Conservation (phyloP, 139 green algal genomes). For the Chlorella sp. region DNA sequence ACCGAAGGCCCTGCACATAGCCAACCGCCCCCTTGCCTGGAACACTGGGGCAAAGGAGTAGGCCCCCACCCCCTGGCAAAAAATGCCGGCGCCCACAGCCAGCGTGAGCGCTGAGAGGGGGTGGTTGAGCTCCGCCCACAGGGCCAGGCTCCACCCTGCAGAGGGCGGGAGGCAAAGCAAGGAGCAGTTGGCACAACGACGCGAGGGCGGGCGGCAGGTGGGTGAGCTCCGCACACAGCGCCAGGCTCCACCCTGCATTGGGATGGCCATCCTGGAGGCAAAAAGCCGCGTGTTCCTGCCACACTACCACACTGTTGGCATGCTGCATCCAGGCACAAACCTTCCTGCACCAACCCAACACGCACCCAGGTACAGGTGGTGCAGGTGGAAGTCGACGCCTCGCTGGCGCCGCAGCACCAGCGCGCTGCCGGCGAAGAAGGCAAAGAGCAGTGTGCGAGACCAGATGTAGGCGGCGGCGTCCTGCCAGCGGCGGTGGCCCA, state of each 20-base stretch:
- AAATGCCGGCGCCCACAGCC: constrained; percentile 48
- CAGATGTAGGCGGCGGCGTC: constrained; percentile 38
- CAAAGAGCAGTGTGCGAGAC: constrained; percentile 34
- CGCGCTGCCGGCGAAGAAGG: constrained; percentile 45
- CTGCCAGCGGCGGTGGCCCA: not conserved
- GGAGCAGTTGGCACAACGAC: too few species aligned
- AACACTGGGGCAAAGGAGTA: constrained; percentile 58
- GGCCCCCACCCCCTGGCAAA: constrained; percentile 40
- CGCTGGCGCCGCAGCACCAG: not conserved
- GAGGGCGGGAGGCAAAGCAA: too few species aligned
- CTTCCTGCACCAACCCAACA: not conserved
- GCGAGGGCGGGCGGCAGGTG: not conserved
- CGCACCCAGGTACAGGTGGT: constrained; percentile 54
- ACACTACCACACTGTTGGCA: too few species aligned
- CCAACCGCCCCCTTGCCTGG: not conserved
- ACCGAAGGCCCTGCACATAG: too few species aligned
- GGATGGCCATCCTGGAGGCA: too few species aligned
- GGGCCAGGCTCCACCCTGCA: constrained; percentile 52
- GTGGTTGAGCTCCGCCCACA: constrained; percentile 60
- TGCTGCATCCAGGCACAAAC: too few species aligned
- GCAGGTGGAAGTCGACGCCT: constrained; percentile 52
- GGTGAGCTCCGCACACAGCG: not conserved
- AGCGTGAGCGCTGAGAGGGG: constrained; percentile 48
- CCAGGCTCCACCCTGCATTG: not conserved
- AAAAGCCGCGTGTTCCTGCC: too few species aligned